A percentile compares a stretch with the other conserved stretches of the same genome.
Conservation (phyloP, 2,329 filamentous ascomycete genomes). For the Monosporascus sp. region DNA sequence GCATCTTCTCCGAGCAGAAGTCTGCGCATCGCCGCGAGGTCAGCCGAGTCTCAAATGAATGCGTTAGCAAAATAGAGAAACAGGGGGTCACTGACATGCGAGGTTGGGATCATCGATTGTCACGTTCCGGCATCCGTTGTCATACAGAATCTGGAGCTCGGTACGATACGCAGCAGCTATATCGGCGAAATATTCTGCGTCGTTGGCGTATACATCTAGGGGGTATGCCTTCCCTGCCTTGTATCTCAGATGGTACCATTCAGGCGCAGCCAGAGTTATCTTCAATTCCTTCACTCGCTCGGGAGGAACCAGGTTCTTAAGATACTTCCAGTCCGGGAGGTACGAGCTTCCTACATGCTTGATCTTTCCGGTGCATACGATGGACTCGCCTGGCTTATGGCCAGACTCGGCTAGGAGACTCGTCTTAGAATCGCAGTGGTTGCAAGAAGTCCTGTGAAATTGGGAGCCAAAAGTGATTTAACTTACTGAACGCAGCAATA, state of each 20-base stretch:
- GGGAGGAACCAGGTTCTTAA: constrained; percentile 44
- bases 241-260: constrained; percentile 52
- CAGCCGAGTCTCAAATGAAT: background rate
- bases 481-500: constrained; percentile 35
- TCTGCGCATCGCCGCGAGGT: constrained; percentile 35
- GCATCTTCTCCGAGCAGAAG: constrained; percentile 70
- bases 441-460: background rate
- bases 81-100: constrained; percentile 47
- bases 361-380: constrained; percentile 41
- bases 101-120: constrained; percentile 64
- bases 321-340: constrained; percentile 35
- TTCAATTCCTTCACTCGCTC: constrained; percentile 54
- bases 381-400: constrained; percentile 41
- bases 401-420: constrained; percentile 31
- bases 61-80: background rate
- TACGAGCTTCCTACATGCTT: constrained; percentile 39
- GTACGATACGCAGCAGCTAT: constrained; percentile 54
- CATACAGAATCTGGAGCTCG: constrained; percentile 56
- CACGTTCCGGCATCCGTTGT: constrained; percentile 58
- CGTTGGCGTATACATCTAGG: constrained; percentile 49
- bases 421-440: background rate
- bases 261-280: constrained; percentile 48
- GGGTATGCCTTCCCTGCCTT: constrained; percentile 52
- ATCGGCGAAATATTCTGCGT: constrained; percentile 59
- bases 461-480: constrained; percentile 4